Evolutionary conservation across 73 alveolate genomes (phyloP).

Genomic region (Tetrahymena borealis): DNA sequence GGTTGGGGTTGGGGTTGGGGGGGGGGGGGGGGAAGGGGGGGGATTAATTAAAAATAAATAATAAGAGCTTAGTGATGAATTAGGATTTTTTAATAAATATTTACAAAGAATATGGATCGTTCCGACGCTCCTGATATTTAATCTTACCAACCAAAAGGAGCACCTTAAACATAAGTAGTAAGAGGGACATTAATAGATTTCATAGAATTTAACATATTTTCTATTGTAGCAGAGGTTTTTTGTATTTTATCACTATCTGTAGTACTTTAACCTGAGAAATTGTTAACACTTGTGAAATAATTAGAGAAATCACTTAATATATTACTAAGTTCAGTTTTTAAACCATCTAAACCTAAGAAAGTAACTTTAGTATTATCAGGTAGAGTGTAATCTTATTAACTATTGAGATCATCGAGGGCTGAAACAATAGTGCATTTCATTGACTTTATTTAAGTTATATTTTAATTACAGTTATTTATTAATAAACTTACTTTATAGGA

Average conservation of each 20-base stretch:
- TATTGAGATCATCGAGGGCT: background rate
- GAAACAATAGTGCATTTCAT: background rate
- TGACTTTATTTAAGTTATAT: background rate
- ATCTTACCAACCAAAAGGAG: background rate
- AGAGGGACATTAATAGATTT: background rate
- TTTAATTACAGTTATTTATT: background rate
- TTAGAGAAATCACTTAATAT: background rate
- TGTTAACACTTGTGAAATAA: background rate
- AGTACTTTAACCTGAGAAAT: background rate
- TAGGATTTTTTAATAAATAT: too few relatives aligned
- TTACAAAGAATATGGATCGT: too few relatives aligned
- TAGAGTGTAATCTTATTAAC: background rate
- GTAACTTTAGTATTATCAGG: background rate
- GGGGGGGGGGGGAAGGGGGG: too few relatives aligned
- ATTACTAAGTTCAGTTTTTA: background rate
- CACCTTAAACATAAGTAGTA: background rate
- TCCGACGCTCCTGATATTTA: too few relatives aligned
- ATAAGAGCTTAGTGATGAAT: too few relatives aligned
- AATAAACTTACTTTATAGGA: background rate
- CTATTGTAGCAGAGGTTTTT: background rate
- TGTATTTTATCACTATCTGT: background rate
- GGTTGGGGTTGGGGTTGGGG: too few relatives aligned
- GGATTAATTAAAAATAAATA: too few relatives aligned
- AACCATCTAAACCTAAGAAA: background rate
- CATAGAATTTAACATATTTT: background rate